Evolutionary conservation across 768 basidiomycete genomes (phyloP), one percentile per base, ranked within the genome.

Genomic region (Pisolithus albus): DNA sequence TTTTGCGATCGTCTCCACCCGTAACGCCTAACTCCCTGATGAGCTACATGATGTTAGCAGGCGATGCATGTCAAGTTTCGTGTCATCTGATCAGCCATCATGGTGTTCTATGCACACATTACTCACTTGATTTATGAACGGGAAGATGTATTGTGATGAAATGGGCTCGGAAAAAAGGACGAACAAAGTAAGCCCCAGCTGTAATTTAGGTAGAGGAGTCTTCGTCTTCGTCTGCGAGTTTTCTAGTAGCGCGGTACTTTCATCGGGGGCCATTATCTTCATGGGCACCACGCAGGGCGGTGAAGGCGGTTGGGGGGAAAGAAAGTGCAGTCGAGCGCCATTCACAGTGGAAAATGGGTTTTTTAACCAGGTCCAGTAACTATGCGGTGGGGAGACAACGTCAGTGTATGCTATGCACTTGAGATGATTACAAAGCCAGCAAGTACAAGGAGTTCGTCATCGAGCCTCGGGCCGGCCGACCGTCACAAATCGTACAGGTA

Each of bases 1-100:
- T 79, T 66, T 80, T 81, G 47, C 72, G 71, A 40, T 80, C 75
- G 52, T 86, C 81, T 19, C 83, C 83, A 19, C 78, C 78, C 5
- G 81, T 83, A 26, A 86, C 71, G 36, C 76, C 81, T n/a, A 84
- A 70, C 55, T 82, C 83, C 24, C 76, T 70, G 32, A 86, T 74
- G 19, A 85, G 73, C 83, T 85, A 49, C 40, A 42, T 28, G 11
- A 30, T 19, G 32, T 24, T 5, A 24, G 24, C 3, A 24, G 24
- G 24, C 24, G 4, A 41, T 16, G 28, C 3, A 24, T 3, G 24
- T 2, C 19, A 2, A 24, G 18, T 40, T 37, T 49, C 16, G 50
- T 50, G 3, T 24, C 7, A 11, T 4, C 9, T 19, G 32, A 9
- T 10, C n/a, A 38, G 11, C 52, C 39, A 5, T 11, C 26, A 21